Evolutionary conservation across 495 filamentous ascomycete species (phyloP).

Genomic region (Daldinia concentrica): DNA sequence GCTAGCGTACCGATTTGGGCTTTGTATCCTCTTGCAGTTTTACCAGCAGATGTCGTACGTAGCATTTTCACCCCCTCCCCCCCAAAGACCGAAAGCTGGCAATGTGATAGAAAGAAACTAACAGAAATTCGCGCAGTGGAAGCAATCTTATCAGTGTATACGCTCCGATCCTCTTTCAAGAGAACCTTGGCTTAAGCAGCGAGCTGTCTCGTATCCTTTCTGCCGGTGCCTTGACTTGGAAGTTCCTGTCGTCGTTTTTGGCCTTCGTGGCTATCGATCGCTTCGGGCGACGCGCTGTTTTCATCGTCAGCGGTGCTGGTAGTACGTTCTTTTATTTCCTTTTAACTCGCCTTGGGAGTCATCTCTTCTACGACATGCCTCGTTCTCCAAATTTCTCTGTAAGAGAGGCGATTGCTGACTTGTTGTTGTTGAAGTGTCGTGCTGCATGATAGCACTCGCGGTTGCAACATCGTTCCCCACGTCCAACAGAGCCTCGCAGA

Average conservation of each 20-base stretch:
- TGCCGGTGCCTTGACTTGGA: conserved; percentile 59
- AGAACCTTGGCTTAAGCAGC: conserved; percentile 61
- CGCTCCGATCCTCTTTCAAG: conserved; percentile 66
- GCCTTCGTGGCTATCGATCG: conserved; percentile 64
- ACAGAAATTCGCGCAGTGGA: conserved; percentile 46
- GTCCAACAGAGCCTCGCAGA: conserved; percentile 42
- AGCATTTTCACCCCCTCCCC: not conserved
- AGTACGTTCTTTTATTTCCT: conserved; percentile 23
- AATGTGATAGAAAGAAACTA: conserved; percentile 1
- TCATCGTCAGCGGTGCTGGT: conserved; percentile 62
- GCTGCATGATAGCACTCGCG: conserved; percentile 54
- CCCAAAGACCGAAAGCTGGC: not conserved
- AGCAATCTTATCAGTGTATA: conserved; percentile 71
- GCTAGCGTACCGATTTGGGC: conserved; percentile 44
- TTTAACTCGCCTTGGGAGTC: not conserved
- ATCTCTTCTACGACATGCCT: not conserved
- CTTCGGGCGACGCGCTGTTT: conserved; percentile 62
- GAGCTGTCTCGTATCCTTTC: conserved; percentile 52
- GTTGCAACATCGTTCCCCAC: conserved; percentile 52
- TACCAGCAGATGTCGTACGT: conserved; percentile 58
- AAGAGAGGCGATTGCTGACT: not conserved
- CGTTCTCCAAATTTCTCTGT: not conserved
- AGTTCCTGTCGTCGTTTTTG: conserved; percentile 60
- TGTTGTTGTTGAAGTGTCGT: conserved; percentile 37
- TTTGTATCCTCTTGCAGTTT: conserved; percentile 54